Base-by-base conservation (phyloP, 306 rosid genomes). In the Prosopis cineraria region DNA sequence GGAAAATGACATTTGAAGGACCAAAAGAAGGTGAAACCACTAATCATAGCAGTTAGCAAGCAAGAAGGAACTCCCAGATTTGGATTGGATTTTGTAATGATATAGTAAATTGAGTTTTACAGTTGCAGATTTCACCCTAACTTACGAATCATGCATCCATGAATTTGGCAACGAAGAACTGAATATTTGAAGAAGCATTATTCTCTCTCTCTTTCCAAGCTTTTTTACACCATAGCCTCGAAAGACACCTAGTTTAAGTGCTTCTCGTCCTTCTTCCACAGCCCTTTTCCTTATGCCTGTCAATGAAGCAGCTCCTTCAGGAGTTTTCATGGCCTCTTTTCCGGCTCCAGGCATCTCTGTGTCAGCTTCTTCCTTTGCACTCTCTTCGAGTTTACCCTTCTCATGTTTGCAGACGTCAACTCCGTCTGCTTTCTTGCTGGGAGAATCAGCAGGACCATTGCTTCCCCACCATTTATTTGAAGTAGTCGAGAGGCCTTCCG, bases 391-490 rank as follows among this genome's bases (percentile, higher is more conserved):
- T 70, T 65, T 82, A 81, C 41, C 73, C 78, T 88, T 81, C 52
- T 40, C n/a, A 10, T 64, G 77, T 55, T 76, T 75, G 19, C 64
- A 68, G 45, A 52, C 48, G 25, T 52, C 50, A 16, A 66, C 80
- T 82, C 78, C 71, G 19, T 77, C 82, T 6, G 65, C 63, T 10
- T n/a, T 52, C 34, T 71, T 36, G 13, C 55, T 39, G 11, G 72
- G 81, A 50, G 48, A 20, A 77, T 79, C 81, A 14, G 76, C 84
- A 29, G 67, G 77, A 71, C 62, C 41, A 60, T 70, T 78, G 81
- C 91, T 78, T 79, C 96, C 97, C 98, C 98, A 91, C 98, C 98
- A 94, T 87, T 84, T 91, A 65, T 88, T 86, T 67, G 97, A 91
- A 25, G 77, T 62, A 30, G 88, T 76, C 39, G 91, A 91, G 64